These are phyloP conservation scores for Nitzschia sp. DNA, from an alignment of 108 stramenopile genomes.

Conservation along the genomic window DNA sequence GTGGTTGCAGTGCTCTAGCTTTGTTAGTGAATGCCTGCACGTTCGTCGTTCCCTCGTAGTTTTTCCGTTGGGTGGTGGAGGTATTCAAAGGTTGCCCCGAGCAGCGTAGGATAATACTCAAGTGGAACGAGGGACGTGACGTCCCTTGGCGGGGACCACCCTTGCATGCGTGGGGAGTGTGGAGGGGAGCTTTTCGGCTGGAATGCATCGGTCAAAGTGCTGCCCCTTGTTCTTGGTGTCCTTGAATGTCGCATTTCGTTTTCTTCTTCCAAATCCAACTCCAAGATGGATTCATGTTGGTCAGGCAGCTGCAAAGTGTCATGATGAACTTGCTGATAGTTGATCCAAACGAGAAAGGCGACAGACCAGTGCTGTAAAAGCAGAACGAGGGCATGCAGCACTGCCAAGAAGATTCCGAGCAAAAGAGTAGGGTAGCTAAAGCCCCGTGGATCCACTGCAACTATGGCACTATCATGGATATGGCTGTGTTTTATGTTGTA, in stretches of 20 bases:
- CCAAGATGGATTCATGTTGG: slow-evolving; percentile 64
- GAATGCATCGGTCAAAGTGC: slow-evolving; percentile 23
- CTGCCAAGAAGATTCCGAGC: slow-evolving; percentile 58
- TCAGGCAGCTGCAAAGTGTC: slow-evolving; percentile 52
- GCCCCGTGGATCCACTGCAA: too few relatives aligned
- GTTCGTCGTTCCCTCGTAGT: too few relatives aligned
- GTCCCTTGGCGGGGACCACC: slow-evolving; percentile 71
- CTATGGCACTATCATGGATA: too few relatives aligned
- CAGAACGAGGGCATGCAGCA: slow-evolving; percentile 83
- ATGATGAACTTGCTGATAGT: slow-evolving; percentile 66
- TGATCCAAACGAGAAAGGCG: slow-evolving; percentile 85
- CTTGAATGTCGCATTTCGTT: slow-evolving; percentile 19
- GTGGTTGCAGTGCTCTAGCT: too few relatives aligned
- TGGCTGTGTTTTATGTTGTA: too few relatives aligned
- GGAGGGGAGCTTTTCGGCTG: slow-evolving; percentile 44
- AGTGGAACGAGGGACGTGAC: too few relatives aligned
- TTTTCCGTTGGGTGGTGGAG: too few relatives aligned
- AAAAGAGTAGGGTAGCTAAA: too few relatives aligned
- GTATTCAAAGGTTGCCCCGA: too few relatives aligned
- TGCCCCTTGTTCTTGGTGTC: slow-evolving; percentile 21
- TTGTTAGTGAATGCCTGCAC: too few relatives aligned
- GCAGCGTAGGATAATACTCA: too few relatives aligned
- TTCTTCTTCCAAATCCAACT: slow-evolving; percentile 56
- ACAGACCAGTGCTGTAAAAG: slow-evolving; percentile 94
- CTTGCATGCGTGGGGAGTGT: slow-evolving; percentile 76